phyloP scores from a whole-genome alignment of 2,329 filamentous ascomycete genomes.

The Cercospora berteroae region DNA sequence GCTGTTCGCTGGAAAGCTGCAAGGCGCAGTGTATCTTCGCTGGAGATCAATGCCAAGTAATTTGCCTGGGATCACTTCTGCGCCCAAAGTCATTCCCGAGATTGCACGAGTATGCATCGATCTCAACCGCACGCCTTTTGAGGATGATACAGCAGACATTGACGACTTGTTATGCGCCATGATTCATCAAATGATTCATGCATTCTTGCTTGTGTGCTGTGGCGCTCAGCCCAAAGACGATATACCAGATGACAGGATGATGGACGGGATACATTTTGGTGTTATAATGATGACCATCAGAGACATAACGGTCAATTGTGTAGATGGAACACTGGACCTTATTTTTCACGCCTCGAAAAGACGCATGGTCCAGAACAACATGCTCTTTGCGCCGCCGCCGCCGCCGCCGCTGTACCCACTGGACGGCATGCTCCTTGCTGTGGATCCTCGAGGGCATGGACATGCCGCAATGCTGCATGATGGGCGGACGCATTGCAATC shows the following conservation, averaged over 20 bases:
- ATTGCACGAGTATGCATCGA: constrained; percentile 40
- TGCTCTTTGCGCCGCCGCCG: not conserved
- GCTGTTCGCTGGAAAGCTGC: constrained; percentile 41
- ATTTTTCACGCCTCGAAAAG: constrained; percentile 36
- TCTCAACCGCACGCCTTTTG: constrained; percentile 32
- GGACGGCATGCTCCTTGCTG: constrained; percentile 22
- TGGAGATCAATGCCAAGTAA: constrained; percentile 30
- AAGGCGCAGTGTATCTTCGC: constrained; percentile 40
- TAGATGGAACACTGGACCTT: constrained; percentile 33
- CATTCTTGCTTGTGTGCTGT: constrained; percentile 46
- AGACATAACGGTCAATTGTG: constrained; percentile 34
- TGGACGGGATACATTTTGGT: constrained; percentile 43
- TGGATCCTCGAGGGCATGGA: constrained; percentile 25
- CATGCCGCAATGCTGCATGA: constrained; percentile 22
- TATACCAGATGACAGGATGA: constrained; percentile 38
- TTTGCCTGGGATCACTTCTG: constrained; percentile 40
- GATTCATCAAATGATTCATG: constrained; percentile 49
- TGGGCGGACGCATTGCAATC: constrained; percentile 34
- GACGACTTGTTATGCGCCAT: constrained; percentile 40
- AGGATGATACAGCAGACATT: constrained; percentile 32
- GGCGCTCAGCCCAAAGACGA: constrained; percentile 37
- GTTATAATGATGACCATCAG: constrained; percentile 42
- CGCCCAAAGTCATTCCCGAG: constrained; percentile 31
- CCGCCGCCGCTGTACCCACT: not conserved
- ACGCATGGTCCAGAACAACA: constrained; percentile 9